Percentiles rank a stretch among this genome's conserved stretches.
These are phyloP conservation scores for Rhizophagus sp. DNA, from an alignment of 192 early-diverging fungal species.

Conservation along the genomic window DNA sequence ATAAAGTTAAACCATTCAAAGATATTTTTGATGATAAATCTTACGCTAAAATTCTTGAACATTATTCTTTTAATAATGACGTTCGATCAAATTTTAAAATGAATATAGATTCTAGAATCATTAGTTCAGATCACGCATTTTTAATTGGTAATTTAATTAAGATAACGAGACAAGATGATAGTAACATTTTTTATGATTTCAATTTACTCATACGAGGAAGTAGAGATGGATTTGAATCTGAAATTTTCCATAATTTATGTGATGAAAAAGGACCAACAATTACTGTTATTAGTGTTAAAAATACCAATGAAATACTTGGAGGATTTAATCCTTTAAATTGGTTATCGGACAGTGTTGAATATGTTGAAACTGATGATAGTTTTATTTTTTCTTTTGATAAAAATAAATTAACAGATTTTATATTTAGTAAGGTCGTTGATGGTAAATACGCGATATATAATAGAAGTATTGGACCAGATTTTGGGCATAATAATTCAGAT, in stretches of 20 bases:
- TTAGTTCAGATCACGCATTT: not conserved
- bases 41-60: not conserved
- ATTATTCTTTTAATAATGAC: not conserved
- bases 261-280: slow-evolving; percentile 34
- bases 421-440: not conserved
- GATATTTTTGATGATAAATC: not conserved
- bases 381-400: not conserved
- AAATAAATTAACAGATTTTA: not conserved
- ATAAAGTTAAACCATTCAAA: not conserved
- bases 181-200: not conserved
- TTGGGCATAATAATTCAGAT: not conserved
- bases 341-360: not conserved
- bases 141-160: not conserved
- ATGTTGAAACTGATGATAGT: not conserved
- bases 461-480: not conserved
- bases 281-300: slow-evolving; percentile 21
- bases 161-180: not conserved
- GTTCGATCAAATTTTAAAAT: not conserved
- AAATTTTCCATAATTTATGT: slow-evolving; percentile 19
- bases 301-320: slow-evolving; percentile 29
- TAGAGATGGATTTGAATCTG: slow-evolving; percentile 8
- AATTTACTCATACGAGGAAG: not conserved
- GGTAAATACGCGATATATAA: not conserved
- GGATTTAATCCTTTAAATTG: slow-evolving; percentile 35
- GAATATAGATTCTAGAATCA: not conserved